Evolutionary conservation across 2,329 filamentous ascomycete genomes (phyloP).

Genomic region (Fusarium odoratissimum): DNA sequence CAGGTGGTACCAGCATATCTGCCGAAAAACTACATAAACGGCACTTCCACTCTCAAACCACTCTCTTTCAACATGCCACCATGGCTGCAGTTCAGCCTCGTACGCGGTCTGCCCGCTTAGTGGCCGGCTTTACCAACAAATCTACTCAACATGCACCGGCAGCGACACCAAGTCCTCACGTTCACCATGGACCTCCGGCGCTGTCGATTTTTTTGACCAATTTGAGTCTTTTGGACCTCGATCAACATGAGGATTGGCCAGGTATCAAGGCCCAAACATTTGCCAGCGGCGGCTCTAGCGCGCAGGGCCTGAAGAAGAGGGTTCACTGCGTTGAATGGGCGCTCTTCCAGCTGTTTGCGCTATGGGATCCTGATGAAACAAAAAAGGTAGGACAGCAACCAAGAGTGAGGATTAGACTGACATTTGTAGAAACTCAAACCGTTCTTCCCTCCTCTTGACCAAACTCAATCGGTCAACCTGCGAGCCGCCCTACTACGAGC

Average conservation of each 20-base stretch:
- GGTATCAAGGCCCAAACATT: slow-evolving; percentile 77
- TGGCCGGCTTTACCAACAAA: slow-evolving; percentile 43
- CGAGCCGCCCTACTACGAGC: slow-evolving; percentile 84
- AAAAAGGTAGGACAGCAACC: slow-evolving; percentile 67
- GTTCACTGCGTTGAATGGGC: slow-evolving; percentile 90
- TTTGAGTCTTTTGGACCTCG: slow-evolving; percentile 83
- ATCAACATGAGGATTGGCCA: slow-evolving; percentile 83
- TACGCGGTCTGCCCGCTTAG: slow-evolving; percentile 44
- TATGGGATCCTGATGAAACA: slow-evolving; percentile 84
- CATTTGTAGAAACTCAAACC: slow-evolving; percentile 81
- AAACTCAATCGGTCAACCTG: slow-evolving; percentile 90
- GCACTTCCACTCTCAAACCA: not conserved
- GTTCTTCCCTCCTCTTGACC: slow-evolving; percentile 91
- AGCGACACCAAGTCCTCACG: not conserved
- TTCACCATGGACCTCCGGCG: slow-evolving; percentile 41
- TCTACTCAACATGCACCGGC: slow-evolving; percentile 18
- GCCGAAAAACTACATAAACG: slow-evolving; percentile 26
- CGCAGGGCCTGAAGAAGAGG: slow-evolving; percentile 82
- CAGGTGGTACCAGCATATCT: slow-evolving; percentile 15
- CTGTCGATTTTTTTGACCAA: slow-evolving; percentile 77
- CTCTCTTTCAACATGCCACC: slow-evolving; percentile 29
- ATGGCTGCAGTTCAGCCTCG: slow-evolving; percentile 45
- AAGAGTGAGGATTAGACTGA: not conserved
- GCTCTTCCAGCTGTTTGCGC: slow-evolving; percentile 84
- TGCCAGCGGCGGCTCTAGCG: slow-evolving; percentile 67